Base-by-base conservation (phyloP, 1,139 yeast species). In the Eremothecium sinecaudum region DNA sequence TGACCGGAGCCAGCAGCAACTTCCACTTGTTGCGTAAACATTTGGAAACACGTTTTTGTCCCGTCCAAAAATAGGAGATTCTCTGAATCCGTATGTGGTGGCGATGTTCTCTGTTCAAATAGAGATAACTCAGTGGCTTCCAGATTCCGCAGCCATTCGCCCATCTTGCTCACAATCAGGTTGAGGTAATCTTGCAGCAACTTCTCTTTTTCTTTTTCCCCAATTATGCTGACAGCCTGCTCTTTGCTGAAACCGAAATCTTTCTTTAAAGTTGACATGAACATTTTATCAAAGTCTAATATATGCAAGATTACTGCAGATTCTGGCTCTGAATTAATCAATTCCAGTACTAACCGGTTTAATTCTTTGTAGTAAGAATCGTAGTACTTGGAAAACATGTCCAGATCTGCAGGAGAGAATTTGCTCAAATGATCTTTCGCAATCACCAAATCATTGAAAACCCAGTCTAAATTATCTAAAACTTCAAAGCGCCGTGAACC, bases 11-110 rank as follows among this genome's bases (percentile, higher is more conserved):
- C 90, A 0, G 90, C 84, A 0, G 94, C 94, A 8, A 82, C 92
- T 46, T 82, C 94, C n/a, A 86, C 79, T 55, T 86, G 95, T 53
- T 84, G 94, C 21, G 80, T 79, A 41, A 86, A 73, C 77, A 86
- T 81, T 33, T 81, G 74, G 54, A 83, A 76, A 33, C 84, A 83
- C 37, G 75, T 79, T 16, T 79, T 82, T 10, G 83, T 78, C 11
- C 79, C 76, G 43, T 75, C 77, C 37, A 83, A 62, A 22, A 78
- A 82, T 25, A 74, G 61, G 31, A 65, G 59, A n/a, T 75, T 69
- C 26, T 79, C 73, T 15, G 77, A 72, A 46, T 80, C 84, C 10
- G 67, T 60, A 38, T 79, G 90, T 1, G 95, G 95, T 4, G 92
- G 83, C 2, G 67, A 64, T 4, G 66, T 64, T 50, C 95, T 73